Evolutionary conservation across 2,329 filamentous ascomycete species (phyloP).

Genomic region (Delphinella strobiligena): DNA sequence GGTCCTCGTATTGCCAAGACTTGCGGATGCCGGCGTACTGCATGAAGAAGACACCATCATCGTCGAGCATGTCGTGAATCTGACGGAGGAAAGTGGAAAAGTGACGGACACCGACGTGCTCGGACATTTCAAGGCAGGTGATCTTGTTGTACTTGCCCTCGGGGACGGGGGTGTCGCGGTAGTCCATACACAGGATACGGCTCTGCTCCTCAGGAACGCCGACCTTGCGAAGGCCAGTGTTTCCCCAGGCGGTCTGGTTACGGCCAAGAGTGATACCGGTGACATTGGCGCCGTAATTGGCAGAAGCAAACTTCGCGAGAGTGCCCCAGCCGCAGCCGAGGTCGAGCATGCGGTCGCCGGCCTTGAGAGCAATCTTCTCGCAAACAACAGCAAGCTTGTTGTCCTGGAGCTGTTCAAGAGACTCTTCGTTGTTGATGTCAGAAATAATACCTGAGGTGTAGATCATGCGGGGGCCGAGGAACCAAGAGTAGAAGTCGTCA

Average conservation of each 20-base stretch:
- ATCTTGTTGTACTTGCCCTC: slow-evolving; percentile 79
- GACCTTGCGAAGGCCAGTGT: slow-evolving; percentile 70
- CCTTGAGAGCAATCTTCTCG: slow-evolving; percentile 80
- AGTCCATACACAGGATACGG: slow-evolving; percentile 90
- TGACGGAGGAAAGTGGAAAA: slow-evolving; percentile 71
- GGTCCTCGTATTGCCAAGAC: slow-evolving; percentile 94
- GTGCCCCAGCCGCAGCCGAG: slow-evolving; percentile 99
- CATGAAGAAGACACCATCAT: slow-evolving; percentile 91
- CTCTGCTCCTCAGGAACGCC: slow-evolving; percentile 80
- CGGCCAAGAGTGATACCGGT: slow-evolving; percentile 89
- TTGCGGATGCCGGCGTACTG: slow-evolving; percentile 92
- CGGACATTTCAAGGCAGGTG: slow-evolving; percentile 95
- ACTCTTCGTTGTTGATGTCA: slow-evolving; percentile 76
- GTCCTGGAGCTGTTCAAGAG: slow-evolving; percentile 89
- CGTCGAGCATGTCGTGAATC: slow-evolving; percentile 89
- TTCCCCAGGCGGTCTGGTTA: slow-evolving; percentile 96
- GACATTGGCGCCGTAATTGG: slow-evolving; percentile 76
- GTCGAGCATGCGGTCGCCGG: slow-evolving; percentile 75
- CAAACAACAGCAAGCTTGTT: slow-evolving; percentile 94
- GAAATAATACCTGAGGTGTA: slow-evolving; percentile 94
- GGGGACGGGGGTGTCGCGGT: slow-evolving; percentile 80
- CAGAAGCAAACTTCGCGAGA: slow-evolving; percentile 80
- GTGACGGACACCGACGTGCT: slow-evolving; percentile 93
- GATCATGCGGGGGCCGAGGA: slow-evolving; percentile 96
- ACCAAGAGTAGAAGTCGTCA: slow-evolving; percentile 98